Evolutionary conservation across 192 early-diverging fungal species (phyloP).

Genomic region (Dissophora globulifera): DNA sequence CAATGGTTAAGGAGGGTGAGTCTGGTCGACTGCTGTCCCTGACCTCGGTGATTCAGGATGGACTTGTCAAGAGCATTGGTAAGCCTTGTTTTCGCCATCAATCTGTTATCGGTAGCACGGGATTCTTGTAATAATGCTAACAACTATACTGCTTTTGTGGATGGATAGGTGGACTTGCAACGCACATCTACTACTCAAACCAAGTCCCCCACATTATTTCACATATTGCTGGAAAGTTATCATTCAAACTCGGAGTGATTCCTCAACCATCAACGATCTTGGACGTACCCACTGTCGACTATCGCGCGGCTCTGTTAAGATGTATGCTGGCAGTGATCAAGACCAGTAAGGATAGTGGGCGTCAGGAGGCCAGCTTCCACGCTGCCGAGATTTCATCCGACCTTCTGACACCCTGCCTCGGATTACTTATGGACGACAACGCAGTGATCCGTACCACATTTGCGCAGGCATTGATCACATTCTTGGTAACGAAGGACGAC

Average conservation of each 20-base stretch:
- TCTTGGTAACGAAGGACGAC: slow-evolving; percentile 55
- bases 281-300: slow-evolving; percentile 53
- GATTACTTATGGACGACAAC: slow-evolving; percentile 44
- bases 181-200: slow-evolving; percentile 66
- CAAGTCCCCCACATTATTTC: slow-evolving; percentile 67
- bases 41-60: slow-evolving; percentile 30
- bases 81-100: neutral
- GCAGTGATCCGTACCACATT: slow-evolving; percentile 53
- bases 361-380: slow-evolving; percentile 35
- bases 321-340: slow-evolving; percentile 59
- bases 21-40: slow-evolving; percentile 14
- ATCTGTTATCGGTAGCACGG: neutral
- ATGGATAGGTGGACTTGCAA: slow-evolving; percentile 57
- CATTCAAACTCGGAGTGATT: slow-evolving; percentile 11
- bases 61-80: slow-evolving; percentile 46
- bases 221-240: slow-evolving; percentile 58
- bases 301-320: slow-evolving; percentile 53
- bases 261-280: slow-evolving; percentile 46
- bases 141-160: neutral
- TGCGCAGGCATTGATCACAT: slow-evolving; percentile 50
- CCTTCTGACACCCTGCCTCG: slow-evolving; percentile 47
- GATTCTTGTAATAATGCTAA: neutral
- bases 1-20: slow-evolving; percentile 25
- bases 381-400: slow-evolving; percentile 52
- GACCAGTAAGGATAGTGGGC: slow-evolving; percentile 52